These are phyloP conservation scores for Forsythia viridissima DNA, from an alignment of 257 asterid species.

Conservation along the genomic window DNA sequence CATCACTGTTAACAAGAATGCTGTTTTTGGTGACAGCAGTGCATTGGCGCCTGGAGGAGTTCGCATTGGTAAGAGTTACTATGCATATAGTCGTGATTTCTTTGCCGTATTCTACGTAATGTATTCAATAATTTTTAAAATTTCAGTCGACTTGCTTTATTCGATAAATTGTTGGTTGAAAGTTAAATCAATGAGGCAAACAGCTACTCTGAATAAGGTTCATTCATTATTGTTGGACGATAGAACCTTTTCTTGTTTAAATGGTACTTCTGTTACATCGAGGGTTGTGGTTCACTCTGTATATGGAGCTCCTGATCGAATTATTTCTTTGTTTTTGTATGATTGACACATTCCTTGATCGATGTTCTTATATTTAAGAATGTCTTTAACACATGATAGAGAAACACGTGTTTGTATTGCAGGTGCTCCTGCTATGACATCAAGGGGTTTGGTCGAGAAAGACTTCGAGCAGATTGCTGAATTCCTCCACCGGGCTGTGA, in stretches of 20 bases:
- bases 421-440: slow-evolving; percentile 99
- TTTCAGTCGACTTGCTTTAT: background rate
- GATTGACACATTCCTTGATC: background rate
- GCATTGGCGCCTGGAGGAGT: slow-evolving; percentile 99
- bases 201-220: too few relatives aligned
- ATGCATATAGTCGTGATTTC: background rate
- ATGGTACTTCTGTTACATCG: background rate
- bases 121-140: background rate
- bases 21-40: slow-evolving; percentile 98
- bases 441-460: slow-evolving; percentile 90
- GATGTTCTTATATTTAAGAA: background rate
- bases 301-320: background rate
- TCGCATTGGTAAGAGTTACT: slow-evolving; percentile 74
- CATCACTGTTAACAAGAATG: slow-evolving; percentile 96
- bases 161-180: background rate
- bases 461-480: slow-evolving; percentile 96
- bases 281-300: background rate
- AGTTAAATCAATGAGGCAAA: too few relatives aligned
- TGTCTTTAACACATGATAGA: background rate
- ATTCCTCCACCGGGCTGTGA: slow-evolving; percentile 88
- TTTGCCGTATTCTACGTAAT: background rate
- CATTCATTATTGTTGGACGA: too few relatives aligned
- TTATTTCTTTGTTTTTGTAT: background rate
- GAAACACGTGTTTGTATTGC: slow-evolving; percentile 4
- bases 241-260: too few relatives aligned